These are phyloP conservation scores for Apiospora pterosperma DNA, from an alignment of 2,329 filamentous ascomycete species.

Conservation along the genomic window DNA sequence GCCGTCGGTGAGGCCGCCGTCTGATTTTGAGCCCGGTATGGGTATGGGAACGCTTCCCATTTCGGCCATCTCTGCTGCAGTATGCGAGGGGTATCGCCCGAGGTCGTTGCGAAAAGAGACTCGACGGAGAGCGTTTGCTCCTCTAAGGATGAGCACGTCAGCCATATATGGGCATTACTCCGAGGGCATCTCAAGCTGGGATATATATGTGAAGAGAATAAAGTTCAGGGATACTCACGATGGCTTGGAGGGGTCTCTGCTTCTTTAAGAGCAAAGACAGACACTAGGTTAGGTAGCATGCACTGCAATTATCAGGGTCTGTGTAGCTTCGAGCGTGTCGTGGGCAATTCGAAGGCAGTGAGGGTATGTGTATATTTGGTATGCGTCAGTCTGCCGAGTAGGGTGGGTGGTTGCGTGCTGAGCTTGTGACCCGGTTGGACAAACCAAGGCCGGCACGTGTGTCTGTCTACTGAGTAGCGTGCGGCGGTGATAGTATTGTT, in stretches of 20 bases:
- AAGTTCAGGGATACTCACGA: neutral
- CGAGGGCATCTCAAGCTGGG: neutral
- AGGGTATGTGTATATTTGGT: neutral
- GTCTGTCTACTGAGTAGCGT: neutral
- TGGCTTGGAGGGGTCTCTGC: neutral
- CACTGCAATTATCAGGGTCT: neutral
- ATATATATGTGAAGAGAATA: neutral
- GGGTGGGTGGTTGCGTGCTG: neutral
- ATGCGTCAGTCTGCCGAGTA: neutral
- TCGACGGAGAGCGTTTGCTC: constrained; percentile 35
- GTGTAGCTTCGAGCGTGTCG: neutral
- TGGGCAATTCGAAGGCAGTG: too few species aligned
- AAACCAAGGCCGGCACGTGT: neutral
- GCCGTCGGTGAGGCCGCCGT: constrained; percentile 38
- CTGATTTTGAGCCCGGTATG: constrained; percentile 33
- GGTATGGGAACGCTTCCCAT: constrained; percentile 26
- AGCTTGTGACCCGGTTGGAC: neutral
- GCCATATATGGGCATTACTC: constrained; percentile 27
- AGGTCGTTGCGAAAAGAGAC: constrained; percentile 37
- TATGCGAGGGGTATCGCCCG: constrained; percentile 29
- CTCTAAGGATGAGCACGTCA: constrained; percentile 39
- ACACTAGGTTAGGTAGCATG: neutral
- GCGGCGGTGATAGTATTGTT: neutral
- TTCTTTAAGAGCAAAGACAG: neutral
- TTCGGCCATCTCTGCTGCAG: constrained; percentile 42